Evolutionary conservation across 208 protist species (phyloP), one percentile per base, ranked within the genome.

Genomic region (Leishmania lainsoni): DNA sequence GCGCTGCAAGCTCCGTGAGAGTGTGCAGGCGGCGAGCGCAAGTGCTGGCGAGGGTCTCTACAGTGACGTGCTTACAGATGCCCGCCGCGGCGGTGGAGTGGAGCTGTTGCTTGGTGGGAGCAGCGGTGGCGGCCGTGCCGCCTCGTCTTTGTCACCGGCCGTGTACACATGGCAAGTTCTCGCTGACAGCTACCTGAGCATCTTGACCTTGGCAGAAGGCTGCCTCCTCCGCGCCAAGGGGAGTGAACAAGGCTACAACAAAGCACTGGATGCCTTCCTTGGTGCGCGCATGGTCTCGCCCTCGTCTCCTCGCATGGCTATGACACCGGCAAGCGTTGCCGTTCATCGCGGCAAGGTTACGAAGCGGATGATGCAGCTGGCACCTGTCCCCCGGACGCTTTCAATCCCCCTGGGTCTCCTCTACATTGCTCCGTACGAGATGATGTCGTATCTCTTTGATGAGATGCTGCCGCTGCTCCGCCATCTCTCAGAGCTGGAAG

Each of bases 381-480:
- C 87, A 22, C 94, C 94, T 16, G 59, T 86, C 5, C 83, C 84
- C 26, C 75, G 78, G 22, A 92, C 87, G 22, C 78, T 97, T 3
- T 68, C 81, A 49, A 91, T 97, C 54, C 90, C 94, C 0, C 26
- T 90, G 9, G 91, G 90, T 42, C 81, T 79, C 42, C 78, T 96
- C 49, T 96, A 91, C 79, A 92, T 96, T 58, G 86, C 87, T 45
- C 92, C 92, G 16, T 96, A 94, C 79, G 93, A 96, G 61, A 89
- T 96, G 29, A 85, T 93, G 59, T 92, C 93, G 22, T 94, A 93
- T 70, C 78, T 95, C 73, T 95, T 97, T 81, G 94, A 97, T 78
- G 87, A 96, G 79, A 95, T 96, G 93, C 83, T 97, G 48, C 87
- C 86, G 39, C 81, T 91, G 32, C 77, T 96, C 63, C 89, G 86